Evolutionary conservation across 2,329 filamentous ascomycete species (phyloP).

Genomic region (Colletotrichum liaoningense): DNA sequence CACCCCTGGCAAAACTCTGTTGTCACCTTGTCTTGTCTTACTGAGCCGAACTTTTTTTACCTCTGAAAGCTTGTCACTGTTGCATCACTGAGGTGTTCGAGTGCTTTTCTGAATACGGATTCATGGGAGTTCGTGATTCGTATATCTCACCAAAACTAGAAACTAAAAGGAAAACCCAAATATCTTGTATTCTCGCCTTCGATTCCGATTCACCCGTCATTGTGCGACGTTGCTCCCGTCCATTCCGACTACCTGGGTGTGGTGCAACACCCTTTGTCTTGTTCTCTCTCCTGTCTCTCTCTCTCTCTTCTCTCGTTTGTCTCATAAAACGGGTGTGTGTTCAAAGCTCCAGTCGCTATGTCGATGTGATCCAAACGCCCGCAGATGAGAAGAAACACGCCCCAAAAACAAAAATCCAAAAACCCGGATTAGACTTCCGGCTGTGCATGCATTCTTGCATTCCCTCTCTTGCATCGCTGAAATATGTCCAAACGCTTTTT

Average conservation of each 20-base stretch:
- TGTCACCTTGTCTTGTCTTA: background rate
- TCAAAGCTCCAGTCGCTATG: background rate
- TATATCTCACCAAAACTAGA: background rate
- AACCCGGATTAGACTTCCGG: background rate
- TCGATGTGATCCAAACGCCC: conserved; percentile 9
- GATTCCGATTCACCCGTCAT: background rate
- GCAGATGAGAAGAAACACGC: conserved; percentile 11
- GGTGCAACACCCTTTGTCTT: too few species aligned
- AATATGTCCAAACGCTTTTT: conserved; percentile 1
- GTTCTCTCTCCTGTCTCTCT: too few species aligned
- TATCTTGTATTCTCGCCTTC: background rate
- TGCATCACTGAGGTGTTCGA: background rate
- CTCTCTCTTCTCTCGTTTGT: background rate
- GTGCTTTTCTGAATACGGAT: background rate
- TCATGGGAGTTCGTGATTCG: conserved; percentile 8
- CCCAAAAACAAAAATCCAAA: background rate
- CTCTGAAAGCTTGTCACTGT: background rate
- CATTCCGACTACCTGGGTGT: background rate
- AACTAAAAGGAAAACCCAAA: conserved; percentile 5
- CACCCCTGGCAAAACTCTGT: background rate
- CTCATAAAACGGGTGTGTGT: background rate
- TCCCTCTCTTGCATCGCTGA: background rate
- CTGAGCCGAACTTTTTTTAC: conserved; percentile 11
- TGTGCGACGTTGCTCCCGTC: background rate
- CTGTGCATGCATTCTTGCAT: background rate